Evolutionary conservation across 441 rosid genomes (phyloP).

Genomic region (Syzygium syzygioides): DNA sequence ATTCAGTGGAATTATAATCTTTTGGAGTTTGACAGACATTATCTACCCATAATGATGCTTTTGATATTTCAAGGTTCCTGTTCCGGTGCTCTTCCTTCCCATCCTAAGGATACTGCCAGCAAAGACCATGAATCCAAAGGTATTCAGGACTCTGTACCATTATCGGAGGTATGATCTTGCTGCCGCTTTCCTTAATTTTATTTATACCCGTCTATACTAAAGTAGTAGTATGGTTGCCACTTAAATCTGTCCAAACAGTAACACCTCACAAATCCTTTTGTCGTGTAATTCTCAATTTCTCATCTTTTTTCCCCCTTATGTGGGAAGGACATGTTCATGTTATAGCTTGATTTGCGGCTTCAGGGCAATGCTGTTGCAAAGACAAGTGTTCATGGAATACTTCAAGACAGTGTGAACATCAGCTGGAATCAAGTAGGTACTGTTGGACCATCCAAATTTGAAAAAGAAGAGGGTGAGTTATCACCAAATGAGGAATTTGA

Average conservation of each 20-base stretch:
- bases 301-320: background rate
- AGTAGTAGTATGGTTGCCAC: background rate
- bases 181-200: background rate
- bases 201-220: background rate
- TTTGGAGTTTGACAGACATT: background rate
- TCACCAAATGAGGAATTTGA: constrained; percentile 8
- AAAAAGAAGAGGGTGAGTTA: constrained; percentile 15
- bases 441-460: constrained; percentile 1
- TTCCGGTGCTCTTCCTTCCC: background rate
- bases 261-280: background rate
- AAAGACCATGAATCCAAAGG: background rate
- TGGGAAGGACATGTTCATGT: background rate
- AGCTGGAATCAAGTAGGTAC: constrained; percentile 23
- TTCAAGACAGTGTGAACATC: constrained; percentile 18
- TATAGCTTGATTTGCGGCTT: background rate
- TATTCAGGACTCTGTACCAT: constrained; percentile 19
- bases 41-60: background rate
- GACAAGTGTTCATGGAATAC: background rate
- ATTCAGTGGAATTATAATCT: background rate
- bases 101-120: background rate
- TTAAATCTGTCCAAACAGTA: background rate
- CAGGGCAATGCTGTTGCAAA: constrained; percentile 39
- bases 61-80: background rate
- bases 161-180: constrained; percentile 47
- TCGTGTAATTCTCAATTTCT: background rate